These are phyloP conservation scores for Thelonectria discophora DNA, from an alignment of 2,329 filamentous ascomycete species.

Conservation along the genomic window DNA sequence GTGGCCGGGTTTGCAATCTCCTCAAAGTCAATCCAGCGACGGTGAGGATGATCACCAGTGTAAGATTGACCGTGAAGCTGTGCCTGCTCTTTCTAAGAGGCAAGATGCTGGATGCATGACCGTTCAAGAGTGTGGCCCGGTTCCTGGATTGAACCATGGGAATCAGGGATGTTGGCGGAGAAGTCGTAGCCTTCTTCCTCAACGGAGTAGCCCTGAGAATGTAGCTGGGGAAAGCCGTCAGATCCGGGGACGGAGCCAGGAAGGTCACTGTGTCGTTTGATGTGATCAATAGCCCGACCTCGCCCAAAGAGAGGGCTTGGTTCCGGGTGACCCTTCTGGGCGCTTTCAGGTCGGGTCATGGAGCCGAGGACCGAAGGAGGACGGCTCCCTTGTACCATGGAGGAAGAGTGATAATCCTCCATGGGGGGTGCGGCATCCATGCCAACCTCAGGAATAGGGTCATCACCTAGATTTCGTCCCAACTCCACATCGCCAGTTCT, in stretches of 20 bases:
- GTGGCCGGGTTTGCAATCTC: conserved; percentile 69
- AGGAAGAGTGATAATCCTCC: conserved; percentile 69
- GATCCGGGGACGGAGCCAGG: conserved; percentile 44
- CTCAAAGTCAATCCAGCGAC: conserved; percentile 71
- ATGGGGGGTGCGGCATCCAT: conserved; percentile 73
- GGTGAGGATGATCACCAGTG: conserved; percentile 45
- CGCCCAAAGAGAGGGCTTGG: conserved; percentile 52
- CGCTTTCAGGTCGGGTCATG: conserved; percentile 52
- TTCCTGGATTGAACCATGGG: conserved; percentile 45
- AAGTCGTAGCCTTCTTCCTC: conserved; percentile 37
- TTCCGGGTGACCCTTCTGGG: conserved; percentile 44
- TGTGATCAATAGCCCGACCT: conserved; percentile 49
- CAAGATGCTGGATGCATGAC: conserved; percentile 57
- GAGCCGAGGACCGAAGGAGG: conserved; percentile 57
- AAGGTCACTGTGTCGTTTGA: conserved; percentile 60
- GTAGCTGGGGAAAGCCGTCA: conserved; percentile 43
- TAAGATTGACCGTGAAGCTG: conserved; percentile 45
- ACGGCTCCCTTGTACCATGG: conserved; percentile 63
- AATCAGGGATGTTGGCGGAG: conserved; percentile 45
- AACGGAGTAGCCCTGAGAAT: conserved; percentile 46
- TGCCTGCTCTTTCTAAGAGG: conserved; percentile 51
- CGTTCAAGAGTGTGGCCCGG: conserved; percentile 52
- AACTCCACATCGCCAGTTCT: conserved; percentile 45
- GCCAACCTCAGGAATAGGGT: conserved; percentile 69
- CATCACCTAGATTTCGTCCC: conserved; percentile 49